Evolutionary conservation across 345 rosid genomes (phyloP).

Genomic region (Populus pruinosa): DNA sequence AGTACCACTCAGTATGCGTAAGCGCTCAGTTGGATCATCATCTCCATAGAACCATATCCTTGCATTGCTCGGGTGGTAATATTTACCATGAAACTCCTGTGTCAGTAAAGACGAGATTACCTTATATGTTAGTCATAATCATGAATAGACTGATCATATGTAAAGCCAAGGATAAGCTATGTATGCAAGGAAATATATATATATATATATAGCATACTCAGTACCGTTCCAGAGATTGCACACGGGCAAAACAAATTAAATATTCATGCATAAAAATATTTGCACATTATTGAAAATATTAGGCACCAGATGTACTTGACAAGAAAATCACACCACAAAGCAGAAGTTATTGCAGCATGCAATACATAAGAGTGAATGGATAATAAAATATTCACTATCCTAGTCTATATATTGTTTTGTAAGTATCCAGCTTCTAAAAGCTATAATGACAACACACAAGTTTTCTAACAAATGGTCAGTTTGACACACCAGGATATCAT

Average conservation of each 20-base stretch:
- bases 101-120: slow-evolving; percentile 7
- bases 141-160: not conserved
- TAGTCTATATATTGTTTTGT: not conserved
- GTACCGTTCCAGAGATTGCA: not conserved
- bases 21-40: slow-evolving; percentile 80
- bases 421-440: not conserved
- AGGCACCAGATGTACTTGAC: not conserved
- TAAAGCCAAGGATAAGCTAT: not conserved
- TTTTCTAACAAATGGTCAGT: not conserved
- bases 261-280: not conserved
- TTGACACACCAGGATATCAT: no score
- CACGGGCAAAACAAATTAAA: not conserved
- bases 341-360: not conserved
- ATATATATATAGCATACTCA: not conserved
- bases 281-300: not conserved
- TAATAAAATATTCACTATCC: not conserved
- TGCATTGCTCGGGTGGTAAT: slow-evolving; percentile 92
- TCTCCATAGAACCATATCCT: slow-evolving; percentile 98
- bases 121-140: not conserved
- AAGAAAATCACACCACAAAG: not conserved
- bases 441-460: not conserved
- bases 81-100: slow-evolving; percentile 88
- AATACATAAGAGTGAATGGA: not conserved
- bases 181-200: not conserved
- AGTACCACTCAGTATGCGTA: slow-evolving; percentile 80